These are phyloP conservation scores for Begonia fuchsioides DNA, from an alignment of 306 rosid genomes.

Conservation along the genomic window DNA sequence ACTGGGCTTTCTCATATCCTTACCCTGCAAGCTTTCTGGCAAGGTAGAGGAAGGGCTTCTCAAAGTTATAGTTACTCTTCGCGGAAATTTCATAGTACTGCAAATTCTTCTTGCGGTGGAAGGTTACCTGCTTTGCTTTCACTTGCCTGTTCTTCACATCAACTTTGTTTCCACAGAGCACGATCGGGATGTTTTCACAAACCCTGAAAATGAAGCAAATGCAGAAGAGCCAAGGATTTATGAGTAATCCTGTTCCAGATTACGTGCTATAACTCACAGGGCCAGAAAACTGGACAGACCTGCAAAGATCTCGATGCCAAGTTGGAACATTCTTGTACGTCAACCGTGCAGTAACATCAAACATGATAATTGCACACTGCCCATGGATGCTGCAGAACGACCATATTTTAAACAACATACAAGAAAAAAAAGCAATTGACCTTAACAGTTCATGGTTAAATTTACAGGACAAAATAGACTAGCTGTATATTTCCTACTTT, in stretches of 20 bases:
- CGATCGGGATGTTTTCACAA: conserved; percentile 25
- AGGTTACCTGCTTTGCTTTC: conserved; percentile 23
- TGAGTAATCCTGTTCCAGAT: no score
- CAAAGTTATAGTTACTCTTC: conserved; percentile 27
- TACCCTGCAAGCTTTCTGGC: conserved; percentile 29
- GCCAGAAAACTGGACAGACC: neutral
- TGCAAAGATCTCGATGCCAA: conserved; percentile 22
- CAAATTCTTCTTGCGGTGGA: conserved; percentile 24
- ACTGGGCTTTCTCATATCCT: neutral
- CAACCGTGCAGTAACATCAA: conserved; percentile 22
- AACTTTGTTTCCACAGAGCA: conserved; percentile 19
- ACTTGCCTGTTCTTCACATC: conserved; percentile 25
- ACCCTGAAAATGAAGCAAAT: conserved; percentile 6
- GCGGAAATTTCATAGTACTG: conserved; percentile 27
- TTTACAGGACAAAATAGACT: no score
- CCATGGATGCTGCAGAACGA: conserved; percentile 14
- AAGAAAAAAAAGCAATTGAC: no score
- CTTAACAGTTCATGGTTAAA: no score
- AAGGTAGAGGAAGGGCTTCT: conserved; percentile 26
- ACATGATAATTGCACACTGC: conserved; percentile 24
- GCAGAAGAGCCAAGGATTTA: no score
- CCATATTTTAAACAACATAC: no score
- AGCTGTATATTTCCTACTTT: no score
- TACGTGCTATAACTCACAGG: no score
- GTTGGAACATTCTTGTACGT: conserved; percentile 23